These are phyloP conservation scores for Geotrichum carabidarum DNA, from an alignment of 1,139 yeast genomes.

Conservation along the genomic window DNA sequence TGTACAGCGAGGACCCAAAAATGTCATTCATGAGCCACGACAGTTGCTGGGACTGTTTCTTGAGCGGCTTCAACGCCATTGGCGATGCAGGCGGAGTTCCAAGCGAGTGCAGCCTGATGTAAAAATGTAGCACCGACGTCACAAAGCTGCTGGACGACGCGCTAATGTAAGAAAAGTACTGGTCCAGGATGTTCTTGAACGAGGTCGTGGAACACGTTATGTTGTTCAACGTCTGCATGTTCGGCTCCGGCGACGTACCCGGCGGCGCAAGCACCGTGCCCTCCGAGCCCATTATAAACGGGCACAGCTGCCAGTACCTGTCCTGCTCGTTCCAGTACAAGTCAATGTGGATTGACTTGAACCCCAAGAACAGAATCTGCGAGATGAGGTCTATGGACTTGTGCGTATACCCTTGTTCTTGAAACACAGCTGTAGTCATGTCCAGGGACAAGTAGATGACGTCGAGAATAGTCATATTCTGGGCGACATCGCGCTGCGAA, in stretches of 20 bases:
- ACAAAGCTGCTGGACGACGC: constrained; percentile 13
- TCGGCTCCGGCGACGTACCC: neutral
- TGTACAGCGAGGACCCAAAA: constrained; percentile 32
- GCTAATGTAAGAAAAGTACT: constrained; percentile 9
- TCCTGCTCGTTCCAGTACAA: constrained; percentile 57
- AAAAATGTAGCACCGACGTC: constrained; percentile 35
- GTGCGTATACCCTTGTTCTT: constrained; percentile 47
- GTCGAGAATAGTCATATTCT: constrained; percentile 54
- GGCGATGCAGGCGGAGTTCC: neutral
- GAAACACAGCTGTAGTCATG: constrained; percentile 46
- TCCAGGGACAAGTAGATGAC: constrained; percentile 55
- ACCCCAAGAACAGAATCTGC: constrained; percentile 48
- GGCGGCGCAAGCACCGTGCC: neutral
- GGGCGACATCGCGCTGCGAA: constrained; percentile 62
- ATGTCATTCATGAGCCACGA: neutral
- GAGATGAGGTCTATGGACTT: constrained; percentile 36
- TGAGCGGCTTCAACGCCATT: neutral
- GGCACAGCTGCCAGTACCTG: constrained; percentile 65
- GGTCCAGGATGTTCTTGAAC: constrained; percentile 6
- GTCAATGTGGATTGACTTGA: constrained; percentile 53
- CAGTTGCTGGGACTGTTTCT: neutral
- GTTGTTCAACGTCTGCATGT: neutral
- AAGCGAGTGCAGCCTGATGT: constrained; percentile 15
- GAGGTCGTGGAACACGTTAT: constrained; percentile 18
- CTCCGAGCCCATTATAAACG: constrained; percentile 35